Conservation (phyloP, 108 stramenopile species). For the Epipyxis sp. region DNA sequence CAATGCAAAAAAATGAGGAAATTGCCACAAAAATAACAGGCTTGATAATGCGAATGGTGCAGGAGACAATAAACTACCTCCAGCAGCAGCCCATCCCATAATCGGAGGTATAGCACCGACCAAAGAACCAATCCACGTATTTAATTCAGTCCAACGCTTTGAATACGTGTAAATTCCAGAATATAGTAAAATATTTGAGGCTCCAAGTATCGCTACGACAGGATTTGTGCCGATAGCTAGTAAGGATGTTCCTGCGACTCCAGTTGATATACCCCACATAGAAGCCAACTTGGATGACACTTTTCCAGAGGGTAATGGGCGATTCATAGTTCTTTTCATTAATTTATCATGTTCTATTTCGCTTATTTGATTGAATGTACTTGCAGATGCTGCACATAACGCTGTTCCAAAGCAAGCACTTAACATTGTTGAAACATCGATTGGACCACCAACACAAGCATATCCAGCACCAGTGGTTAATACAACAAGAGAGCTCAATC, state of each 20-base stretch:
- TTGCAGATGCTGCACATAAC: slow-evolving; percentile 80
- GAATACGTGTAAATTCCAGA: slow-evolving; percentile 90
- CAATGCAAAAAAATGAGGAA: slow-evolving; percentile 98
- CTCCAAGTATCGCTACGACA: slow-evolving; percentile 76
- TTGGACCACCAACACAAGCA: slow-evolving; percentile 79
- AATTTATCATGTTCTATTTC: slow-evolving; percentile 66
- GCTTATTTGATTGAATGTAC: slow-evolving; percentile 87
- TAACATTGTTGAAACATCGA: slow-evolving; percentile 55
- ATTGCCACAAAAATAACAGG: slow-evolving; percentile 93
- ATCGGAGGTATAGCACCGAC: slow-evolving; percentile 97
- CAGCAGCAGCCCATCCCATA: slow-evolving; percentile 94
- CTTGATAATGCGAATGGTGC: slow-evolving; percentile 66
- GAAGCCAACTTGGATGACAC: slow-evolving; percentile 61
- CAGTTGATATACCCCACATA: slow-evolving; percentile 67
- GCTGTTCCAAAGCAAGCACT: slow-evolving; percentile 80
- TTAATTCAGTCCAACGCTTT: slow-evolving; percentile 82
- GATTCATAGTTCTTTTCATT: slow-evolving; percentile 86
- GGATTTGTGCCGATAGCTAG: slow-evolving; percentile 82
- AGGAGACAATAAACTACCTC: slow-evolving; percentile 38
- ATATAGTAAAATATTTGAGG: slow-evolving; percentile 87
- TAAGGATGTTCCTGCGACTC: slow-evolving; percentile 64
- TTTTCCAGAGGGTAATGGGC: slow-evolving; percentile 78
- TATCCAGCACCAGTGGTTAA: slow-evolving; percentile 84
- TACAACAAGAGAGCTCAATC: slow-evolving; percentile 78
- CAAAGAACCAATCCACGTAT: slow-evolving; percentile 96